Base-by-base conservation (phyloP, 1,284 basidiomycete genomes). In the Lentinus polychrous region DNA sequence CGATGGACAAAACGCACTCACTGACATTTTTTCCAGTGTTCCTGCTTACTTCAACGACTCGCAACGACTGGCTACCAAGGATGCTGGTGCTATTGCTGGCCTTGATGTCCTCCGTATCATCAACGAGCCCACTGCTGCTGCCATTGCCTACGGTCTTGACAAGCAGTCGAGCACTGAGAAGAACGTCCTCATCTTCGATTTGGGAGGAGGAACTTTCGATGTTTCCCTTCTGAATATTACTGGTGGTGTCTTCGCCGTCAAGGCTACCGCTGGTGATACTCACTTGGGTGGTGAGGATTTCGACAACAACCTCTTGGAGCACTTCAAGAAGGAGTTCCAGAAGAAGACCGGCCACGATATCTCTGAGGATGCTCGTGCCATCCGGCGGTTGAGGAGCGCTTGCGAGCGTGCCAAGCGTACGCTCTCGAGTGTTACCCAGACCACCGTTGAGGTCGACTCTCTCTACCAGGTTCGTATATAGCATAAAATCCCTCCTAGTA, bases 401-500 rank as follows among this genome's bases (percentile, higher is more conserved):
- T 98, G 95, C 75, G 95, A 99, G 75, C 94, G 95, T 81, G 96
- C 94, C 54, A 99, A 99, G 87, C 83, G 95, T 62, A 98, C 94
- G 2, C 86, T 99, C 52, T 99, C 96, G 48, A 93, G 89, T 62
- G 95, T 96, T 63, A 86, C 95, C 55, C 95, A 98, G 78, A 99
- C 95, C 63, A 96, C 94, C 55, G 87, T 99, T 62, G 95, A 99
- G 76, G 93, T 99, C 62, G 96, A 99, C 78, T 99, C 95, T 23
- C 84, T 99, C 63, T 98, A 81, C 82, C 84, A 95, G 80, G 90
- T 86, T 57, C 54, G 74, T 67, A 11, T 57, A 55, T 67, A 11
- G 48, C n/a, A 36, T 44, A 20, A 36, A 8, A 38, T 54, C 49
- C 11, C 24, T n/a, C n/a, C n/a, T 27, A 5, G 27, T 27, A 27